Conservation (phyloP, 768 basidiomycete species). For the Sporobolomyces phaffii region DNA sequence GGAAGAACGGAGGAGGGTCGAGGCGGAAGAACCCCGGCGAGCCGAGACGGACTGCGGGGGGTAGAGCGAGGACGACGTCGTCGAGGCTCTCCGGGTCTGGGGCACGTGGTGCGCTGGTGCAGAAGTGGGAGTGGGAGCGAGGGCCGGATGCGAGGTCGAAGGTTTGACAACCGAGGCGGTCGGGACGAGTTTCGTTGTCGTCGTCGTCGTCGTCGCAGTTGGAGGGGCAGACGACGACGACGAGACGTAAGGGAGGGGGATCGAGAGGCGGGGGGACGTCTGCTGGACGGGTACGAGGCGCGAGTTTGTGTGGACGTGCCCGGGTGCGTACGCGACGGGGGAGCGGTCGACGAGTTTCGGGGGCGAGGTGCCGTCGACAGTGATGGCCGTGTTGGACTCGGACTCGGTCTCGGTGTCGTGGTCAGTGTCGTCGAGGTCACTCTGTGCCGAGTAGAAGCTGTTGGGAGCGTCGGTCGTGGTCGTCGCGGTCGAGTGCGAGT, state of each 20-base stretch:
- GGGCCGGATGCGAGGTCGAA: constrained; percentile 4
- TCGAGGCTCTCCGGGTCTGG: constrained; percentile 2
- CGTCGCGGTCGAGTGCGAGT: background rate
- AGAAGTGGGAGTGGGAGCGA: background rate
- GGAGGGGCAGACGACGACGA: background rate
- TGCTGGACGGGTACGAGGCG: constrained; percentile 11
- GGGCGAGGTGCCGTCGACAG: constrained; percentile 1
- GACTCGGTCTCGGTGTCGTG: background rate
- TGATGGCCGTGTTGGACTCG: constrained; percentile 5
- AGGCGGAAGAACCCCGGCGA: background rate
- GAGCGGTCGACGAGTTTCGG: background rate
- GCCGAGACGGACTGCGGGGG: background rate
- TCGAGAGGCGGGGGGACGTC: background rate
- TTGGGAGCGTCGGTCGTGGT: background rate
- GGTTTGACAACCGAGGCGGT: constrained; percentile 14
- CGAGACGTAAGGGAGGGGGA: constrained; percentile 6
- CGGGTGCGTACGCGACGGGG: constrained; percentile 11
- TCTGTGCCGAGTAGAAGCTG: constrained; percentile 22
- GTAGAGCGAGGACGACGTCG: background rate
- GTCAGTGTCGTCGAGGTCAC: background rate
- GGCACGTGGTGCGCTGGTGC: background rate
- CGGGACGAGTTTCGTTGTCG: constrained; percentile 1
- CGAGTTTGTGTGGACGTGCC: constrained; percentile 16
- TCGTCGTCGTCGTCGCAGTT: too few species aligned
- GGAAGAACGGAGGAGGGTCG: background rate